Evolutionary conservation across 2,329 filamentous ascomycete genomes (phyloP), one percentile per base, ranked within the genome.

Genomic region (Colletotrichum tropicale): DNA sequence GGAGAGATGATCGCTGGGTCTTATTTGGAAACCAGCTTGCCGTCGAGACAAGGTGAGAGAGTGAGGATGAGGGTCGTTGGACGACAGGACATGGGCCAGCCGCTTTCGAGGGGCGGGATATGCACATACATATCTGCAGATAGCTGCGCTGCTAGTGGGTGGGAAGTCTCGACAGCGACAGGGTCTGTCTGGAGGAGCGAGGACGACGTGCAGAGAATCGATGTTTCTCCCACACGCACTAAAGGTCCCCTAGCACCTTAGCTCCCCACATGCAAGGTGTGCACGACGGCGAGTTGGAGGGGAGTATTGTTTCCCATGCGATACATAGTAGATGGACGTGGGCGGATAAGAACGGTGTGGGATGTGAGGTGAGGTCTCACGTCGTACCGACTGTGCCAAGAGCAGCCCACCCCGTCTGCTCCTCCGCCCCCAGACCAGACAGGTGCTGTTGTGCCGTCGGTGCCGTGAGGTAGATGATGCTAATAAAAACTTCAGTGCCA

Each of bases 51-150:
- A 36, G 66, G 66, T 75, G 66, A 71, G 71, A 67, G 70, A 43
- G 13, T 34, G 13, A 60, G 60, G 32, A 66, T 30, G 74, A 71
- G 71, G 71, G 66, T 70, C 62, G 74, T 74, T 70, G 66, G 60
- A 76, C 71, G 32, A 60, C 52, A 68, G 65, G 28, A 71, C 38
- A 75, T 70, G 71, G 74, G 55, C 66, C 71, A 61, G 52, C 71
- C 24, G 71, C 74, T 67, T 69, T 69, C 66, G 66, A 76, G 43
- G 32, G 71, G 66, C 74, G 74, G 74, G 74, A 76, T 75, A 75
- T 75, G 71, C 66, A 76, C 36, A 70, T 76, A 76, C 71, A 76
- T 74, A 76, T 76, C 71, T 76, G 74, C 71, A 76, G 74, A 76
- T 76, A 74, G 70, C 38, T 71, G 71, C 61, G 71, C 66, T 70